Base-by-base conservation (phyloP, 192 early-diverging fungal species). In the Coemansia pectinata region DNA sequence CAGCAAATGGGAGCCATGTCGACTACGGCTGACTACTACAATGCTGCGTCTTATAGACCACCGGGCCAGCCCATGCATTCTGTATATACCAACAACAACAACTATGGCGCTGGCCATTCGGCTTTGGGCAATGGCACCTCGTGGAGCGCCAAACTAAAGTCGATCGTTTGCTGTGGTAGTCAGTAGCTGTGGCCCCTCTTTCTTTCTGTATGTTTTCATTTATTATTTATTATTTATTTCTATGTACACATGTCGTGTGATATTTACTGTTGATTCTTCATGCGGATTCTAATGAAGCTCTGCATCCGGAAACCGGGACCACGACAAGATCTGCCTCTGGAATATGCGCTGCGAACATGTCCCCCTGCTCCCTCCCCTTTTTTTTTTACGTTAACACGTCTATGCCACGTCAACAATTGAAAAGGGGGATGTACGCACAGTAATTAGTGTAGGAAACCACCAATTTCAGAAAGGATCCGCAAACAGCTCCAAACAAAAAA, bases 1-100 rank as follows among this genome's bases (percentile, higher is more conserved):
- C 57, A 69, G 36, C 67, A 60, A 41, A 23, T 59, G 64, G 41
- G 40, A n/a, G 44, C 25, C 33, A 38, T 55, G 65, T 34, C 77
- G 21, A 64, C 74, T 7, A 66, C 79, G 15, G 73, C 71, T 23
- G 79, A 81, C 62, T 81, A 81, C 61, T 81, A 81, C 15, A 50
- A 74, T 11, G 65, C 75, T 7, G 70, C 73, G 11, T 74, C 78
- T 6, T 80, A 80, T 64, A 64, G 78, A n/a, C 78, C 78, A 25
- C 76, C 76, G 11, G 75, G 65, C 12, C 69, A 63, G 63, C 69
- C 66, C 50, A 50, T 29, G 17, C 73, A 55, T 17, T 64, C 71
- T 69, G 69, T 80, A 72, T 80, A 80, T 71, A 80, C 34, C 57
- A 72, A 53, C 63, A 67, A 62, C 70, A 58, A 62, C 70, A 58